Evolutionary conservation across 805 yeast genomes (phyloP).

Genomic region (Blastobotrys chiropterorum): DNA sequence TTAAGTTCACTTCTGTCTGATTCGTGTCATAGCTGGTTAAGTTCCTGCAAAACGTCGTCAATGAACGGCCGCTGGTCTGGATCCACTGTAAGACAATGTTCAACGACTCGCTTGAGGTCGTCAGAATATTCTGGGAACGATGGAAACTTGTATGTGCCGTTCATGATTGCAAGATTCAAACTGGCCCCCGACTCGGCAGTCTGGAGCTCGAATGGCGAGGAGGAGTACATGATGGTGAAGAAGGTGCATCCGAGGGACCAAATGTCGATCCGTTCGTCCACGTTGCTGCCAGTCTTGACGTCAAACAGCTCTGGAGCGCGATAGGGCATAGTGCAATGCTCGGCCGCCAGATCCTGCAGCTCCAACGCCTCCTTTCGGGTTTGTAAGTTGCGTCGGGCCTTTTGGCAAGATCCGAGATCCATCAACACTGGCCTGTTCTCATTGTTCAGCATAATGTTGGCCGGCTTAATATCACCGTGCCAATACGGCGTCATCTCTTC

Average conservation of each 20-base stretch:
- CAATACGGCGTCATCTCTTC: slow-evolving; percentile 50
- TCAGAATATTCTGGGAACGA: slow-evolving; percentile 45
- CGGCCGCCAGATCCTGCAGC: slow-evolving; percentile 74
- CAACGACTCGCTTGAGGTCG: slow-evolving; percentile 50
- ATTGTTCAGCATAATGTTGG: slow-evolving; percentile 74
- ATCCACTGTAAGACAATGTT: slow-evolving; percentile 55
- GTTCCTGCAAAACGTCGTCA: slow-evolving; percentile 29
- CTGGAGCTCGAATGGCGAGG: slow-evolving; percentile 82
- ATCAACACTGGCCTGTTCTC: slow-evolving; percentile 75
- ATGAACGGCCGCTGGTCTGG: slow-evolving; percentile 57
- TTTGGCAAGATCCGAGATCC: slow-evolving; percentile 76
- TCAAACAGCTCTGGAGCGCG: slow-evolving; percentile 88
- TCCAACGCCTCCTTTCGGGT: slow-evolving; percentile 67
- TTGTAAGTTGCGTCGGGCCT: slow-evolving; percentile 49
- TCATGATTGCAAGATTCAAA: slow-evolving; percentile 64
- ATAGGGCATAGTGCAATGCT: slow-evolving; percentile 79
- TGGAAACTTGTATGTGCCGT: slow-evolving; percentile 60
- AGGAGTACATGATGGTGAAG: slow-evolving; percentile 69
- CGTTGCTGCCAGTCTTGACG: slow-evolving; percentile 55
- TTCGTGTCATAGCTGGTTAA: not conserved
- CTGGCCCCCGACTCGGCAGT: slow-evolving; percentile 80
- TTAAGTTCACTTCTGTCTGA: too few species aligned
- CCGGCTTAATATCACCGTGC: slow-evolving; percentile 85
- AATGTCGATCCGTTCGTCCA: slow-evolving; percentile 74
- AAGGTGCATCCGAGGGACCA: slow-evolving; percentile 90